Percentiles rank a stretch among this genome's conserved stretches.
Conservation (phyloP, 2,329 filamentous ascomycete species). For the Stagonosporopsis chrysanthemi region DNA sequence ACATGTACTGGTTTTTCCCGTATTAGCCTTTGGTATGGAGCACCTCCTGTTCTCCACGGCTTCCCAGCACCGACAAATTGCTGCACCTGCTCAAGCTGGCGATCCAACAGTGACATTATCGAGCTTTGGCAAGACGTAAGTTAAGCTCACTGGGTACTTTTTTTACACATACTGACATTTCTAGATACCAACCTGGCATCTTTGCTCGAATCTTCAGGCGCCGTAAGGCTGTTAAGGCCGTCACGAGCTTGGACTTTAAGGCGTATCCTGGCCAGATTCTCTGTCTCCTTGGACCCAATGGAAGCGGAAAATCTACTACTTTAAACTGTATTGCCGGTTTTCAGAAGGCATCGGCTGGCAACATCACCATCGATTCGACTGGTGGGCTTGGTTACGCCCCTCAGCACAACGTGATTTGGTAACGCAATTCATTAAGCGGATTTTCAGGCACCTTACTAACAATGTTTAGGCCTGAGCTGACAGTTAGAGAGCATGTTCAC, state of each 20-base stretch:
- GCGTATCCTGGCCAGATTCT: conserved; percentile 37
- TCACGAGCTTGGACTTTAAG: conserved; percentile 28
- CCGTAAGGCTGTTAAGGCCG: conserved; percentile 30
- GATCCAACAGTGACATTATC: conserved; percentile 52
- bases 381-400: conserved; percentile 39
- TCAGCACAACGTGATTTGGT: conserved; percentile 39
- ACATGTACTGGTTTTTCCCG: conserved; percentile 33
- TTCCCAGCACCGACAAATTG: conserved; percentile 46
- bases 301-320: conserved; percentile 37
- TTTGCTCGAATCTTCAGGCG: conserved; percentile 29
- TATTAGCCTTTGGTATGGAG: conserved; percentile 31
- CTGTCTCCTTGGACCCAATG: conserved; percentile 38
- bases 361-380: conserved; percentile 30
- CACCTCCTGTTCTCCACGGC: conserved; percentile 30
- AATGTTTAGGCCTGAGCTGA: conserved; percentile 30
- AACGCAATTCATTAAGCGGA: background rate
- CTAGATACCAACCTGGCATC: conserved; percentile 25
- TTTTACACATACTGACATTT: background rate
- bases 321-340: conserved; percentile 36
- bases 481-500: conserved; percentile 38
- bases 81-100: conserved; percentile 2
- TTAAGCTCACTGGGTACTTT: background rate
- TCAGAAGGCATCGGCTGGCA: conserved; percentile 33
- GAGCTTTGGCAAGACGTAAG: conserved; percentile 33
- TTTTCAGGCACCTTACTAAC: conserved; percentile 43